phyloP scores from a whole-genome alignment of 176 grass and related monocot genomes.

The Triticum aestivum region DNA sequence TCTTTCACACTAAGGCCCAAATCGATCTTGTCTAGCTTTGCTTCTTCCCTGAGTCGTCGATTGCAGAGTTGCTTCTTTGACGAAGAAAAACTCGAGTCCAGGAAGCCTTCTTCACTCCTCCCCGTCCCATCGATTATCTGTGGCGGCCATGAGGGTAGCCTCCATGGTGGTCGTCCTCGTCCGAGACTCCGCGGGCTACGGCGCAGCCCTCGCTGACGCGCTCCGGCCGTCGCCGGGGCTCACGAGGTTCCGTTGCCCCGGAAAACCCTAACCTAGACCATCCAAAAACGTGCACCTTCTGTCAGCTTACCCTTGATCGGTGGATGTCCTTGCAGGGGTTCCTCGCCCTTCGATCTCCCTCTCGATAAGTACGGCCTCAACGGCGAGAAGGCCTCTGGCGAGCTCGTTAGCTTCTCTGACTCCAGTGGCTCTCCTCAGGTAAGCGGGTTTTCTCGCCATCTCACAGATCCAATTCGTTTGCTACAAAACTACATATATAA shows the following conservation, averaged over 20 bases:
- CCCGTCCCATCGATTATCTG: background rate
- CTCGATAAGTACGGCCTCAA: constrained; percentile 53
- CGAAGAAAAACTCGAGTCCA: background rate
- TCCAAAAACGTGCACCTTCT: background rate
- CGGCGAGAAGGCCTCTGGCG: constrained; percentile 43
- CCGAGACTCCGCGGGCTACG: constrained; percentile 57
- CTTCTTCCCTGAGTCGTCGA: background rate
- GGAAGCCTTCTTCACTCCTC: background rate
- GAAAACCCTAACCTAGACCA: constrained; percentile 30
- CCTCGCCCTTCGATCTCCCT: constrained; percentile 49
- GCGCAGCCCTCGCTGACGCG: constrained; percentile 46
- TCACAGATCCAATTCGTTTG: background rate
- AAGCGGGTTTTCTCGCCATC: constrained; percentile 7
- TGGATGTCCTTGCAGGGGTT: constrained; percentile 48
- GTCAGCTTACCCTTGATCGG: background rate
- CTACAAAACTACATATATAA: background rate
- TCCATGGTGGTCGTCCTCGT: constrained; percentile 55
- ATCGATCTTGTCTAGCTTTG: background rate
- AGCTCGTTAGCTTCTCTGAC: constrained; percentile 67
- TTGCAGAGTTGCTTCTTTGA: background rate
- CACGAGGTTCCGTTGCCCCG: constrained; percentile 45
- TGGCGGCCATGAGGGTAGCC: constrained; percentile 54
- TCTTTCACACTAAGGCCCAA: background rate
- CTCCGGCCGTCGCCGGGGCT: constrained; percentile 39
- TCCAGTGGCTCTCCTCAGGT: constrained; percentile 56